Conservation (phyloP, 148 eudicot genomes). For the Amaranthus cruentus region DNA sequence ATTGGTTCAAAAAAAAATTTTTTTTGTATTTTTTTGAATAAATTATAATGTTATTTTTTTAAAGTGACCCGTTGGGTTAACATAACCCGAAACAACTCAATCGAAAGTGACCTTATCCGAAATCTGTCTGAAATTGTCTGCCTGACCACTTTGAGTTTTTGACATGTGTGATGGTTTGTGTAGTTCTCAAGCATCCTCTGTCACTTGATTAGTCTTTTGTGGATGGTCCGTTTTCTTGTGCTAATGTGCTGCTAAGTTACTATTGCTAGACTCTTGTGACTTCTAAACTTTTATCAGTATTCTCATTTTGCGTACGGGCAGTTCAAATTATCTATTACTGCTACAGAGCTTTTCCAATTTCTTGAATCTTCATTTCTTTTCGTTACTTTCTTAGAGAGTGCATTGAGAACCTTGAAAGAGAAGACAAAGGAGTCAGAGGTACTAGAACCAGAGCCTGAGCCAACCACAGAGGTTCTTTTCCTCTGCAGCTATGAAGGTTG, state of each 20-base stretch:
- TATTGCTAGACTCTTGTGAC: background rate
- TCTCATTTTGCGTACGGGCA: background rate
- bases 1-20: too few relatives aligned
- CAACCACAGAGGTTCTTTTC: slow-evolving; percentile 97
- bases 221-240: background rate
- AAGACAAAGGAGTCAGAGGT: slow-evolving; percentile 56
- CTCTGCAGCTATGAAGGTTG: slow-evolving; percentile 95
- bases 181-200: background rate
- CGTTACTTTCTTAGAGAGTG: slow-evolving; percentile 41
- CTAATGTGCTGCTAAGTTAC: background rate
- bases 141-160: too few relatives aligned
- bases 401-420: slow-evolving; percentile 65
- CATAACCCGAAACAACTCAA: too few relatives aligned
- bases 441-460: slow-evolving; percentile 85
- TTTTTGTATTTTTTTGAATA: too few relatives aligned
- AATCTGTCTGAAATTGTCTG: too few relatives aligned
- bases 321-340: background rate
- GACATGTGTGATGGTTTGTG: too few relatives aligned
- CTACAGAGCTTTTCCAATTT: background rate
- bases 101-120: too few relatives aligned
- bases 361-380: background rate
- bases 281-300: background rate
- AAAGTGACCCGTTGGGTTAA: too few relatives aligned
- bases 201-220: background rate
- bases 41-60: too few relatives aligned